These are phyloP conservation scores for Sicyos baderoa DNA, from an alignment of 306 rosid species.

Conservation along the genomic window DNA sequence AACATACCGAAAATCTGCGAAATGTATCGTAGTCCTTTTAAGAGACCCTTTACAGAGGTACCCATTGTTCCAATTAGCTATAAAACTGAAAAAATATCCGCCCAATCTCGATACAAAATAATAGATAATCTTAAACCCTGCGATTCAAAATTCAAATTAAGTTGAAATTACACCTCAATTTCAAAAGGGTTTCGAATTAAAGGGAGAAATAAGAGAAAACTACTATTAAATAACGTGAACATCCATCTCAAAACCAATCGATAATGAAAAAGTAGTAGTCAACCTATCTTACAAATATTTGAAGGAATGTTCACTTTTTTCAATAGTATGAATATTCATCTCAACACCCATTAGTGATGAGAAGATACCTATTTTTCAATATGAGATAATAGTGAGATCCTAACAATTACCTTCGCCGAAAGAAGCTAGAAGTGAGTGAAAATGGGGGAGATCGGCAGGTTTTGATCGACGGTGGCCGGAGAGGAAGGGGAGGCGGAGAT, in stretches of 20 bases:
- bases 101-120: not conserved
- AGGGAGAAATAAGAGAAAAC: not conserved
- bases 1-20: constrained; percentile 78
- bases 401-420: not conserved
- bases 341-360: too few relatives aligned
- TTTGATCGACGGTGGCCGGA: constrained; percentile 28
- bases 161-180: not conserved
- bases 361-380: too few relatives aligned
- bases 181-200: not conserved
- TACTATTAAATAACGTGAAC: too few relatives aligned
- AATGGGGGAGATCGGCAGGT: constrained; percentile 13
- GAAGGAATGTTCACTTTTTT: too few relatives aligned
- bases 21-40: constrained; percentile 72
- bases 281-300: too few relatives aligned
- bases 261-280: too few relatives aligned
- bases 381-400: too few relatives aligned
- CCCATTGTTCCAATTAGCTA: constrained; percentile 26
- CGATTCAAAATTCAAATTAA: not conserved
- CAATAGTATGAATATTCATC: too few relatives aligned
- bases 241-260: too few relatives aligned
- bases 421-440: not conserved
- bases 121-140: not conserved
- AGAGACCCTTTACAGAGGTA: constrained; percentile 60
- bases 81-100: not conserved
- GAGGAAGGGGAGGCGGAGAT: constrained; percentile 16